These are phyloP conservation scores for Paracoccidioides brasiliensis DNA, from an alignment of 2,329 filamentous ascomycete species.

Conservation along the genomic window DNA sequence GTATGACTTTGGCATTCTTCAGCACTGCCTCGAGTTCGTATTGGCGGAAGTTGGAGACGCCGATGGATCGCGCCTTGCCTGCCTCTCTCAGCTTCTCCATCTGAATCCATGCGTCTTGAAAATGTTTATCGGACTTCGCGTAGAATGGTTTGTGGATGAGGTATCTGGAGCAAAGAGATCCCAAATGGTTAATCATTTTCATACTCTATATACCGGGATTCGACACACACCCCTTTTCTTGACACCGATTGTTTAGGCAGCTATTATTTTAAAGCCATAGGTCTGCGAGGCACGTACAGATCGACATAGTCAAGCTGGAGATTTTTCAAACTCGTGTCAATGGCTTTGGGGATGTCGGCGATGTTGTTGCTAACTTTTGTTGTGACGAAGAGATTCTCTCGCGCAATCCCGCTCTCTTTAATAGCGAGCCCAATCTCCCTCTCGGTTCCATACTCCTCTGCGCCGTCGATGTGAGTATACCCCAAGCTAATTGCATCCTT, in stretches of 20 bases:
- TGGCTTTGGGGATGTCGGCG: conserved; percentile 41
- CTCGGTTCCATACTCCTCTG: conserved; percentile 43
- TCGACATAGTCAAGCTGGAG: conserved; percentile 50
- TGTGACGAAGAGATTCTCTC: conserved; percentile 39
- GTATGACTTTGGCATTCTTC: conserved; percentile 29
- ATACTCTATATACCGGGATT: neutral
- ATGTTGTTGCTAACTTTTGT: conserved; percentile 46
- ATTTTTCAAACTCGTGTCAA: conserved; percentile 46
- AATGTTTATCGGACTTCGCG: conserved; percentile 38
- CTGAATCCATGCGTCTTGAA: conserved; percentile 45
- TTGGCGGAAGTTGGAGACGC: conserved; percentile 48
- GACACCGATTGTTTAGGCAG: no score
- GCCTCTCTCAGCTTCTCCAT: conserved; percentile 47
- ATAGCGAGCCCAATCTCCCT: conserved; percentile 37
- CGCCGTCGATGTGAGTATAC: conserved; percentile 51
- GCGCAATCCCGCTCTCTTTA: conserved; percentile 32
- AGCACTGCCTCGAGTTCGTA: conserved; percentile 42
- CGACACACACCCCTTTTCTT: no score
- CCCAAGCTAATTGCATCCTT: conserved; percentile 47
- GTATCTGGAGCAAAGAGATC: conserved; percentile 32
- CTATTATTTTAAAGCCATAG: neutral
- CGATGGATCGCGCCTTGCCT: conserved; percentile 48
- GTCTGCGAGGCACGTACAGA: conserved; percentile 30
- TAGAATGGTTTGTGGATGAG: conserved; percentile 51
- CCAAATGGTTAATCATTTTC: neutral